Conservation (phyloP, 192 early-diverging fungal genomes). For the Backusella liffmaniae region DNA sequence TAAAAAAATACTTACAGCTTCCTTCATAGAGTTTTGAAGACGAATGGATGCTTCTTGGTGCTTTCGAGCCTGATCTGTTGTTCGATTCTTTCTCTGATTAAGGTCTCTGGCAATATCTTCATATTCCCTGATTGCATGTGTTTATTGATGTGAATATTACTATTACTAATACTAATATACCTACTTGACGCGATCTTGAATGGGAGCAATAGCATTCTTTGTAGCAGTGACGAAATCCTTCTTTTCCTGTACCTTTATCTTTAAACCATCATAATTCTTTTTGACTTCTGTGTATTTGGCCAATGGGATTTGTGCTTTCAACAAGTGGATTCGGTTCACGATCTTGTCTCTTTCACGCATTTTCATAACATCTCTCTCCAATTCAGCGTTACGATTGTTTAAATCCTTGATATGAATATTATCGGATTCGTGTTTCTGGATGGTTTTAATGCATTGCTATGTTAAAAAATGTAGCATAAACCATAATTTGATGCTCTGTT, state of each 20-base stretch:
- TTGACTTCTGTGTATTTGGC: slow-evolving; percentile 58
- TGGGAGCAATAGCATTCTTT: slow-evolving; percentile 40
- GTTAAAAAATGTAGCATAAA: background rate
- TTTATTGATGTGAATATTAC: background rate
- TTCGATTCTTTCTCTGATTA: background rate
- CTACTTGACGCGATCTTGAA: slow-evolving; percentile 35
- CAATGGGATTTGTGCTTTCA: slow-evolving; percentile 59
- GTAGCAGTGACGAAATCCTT: slow-evolving; percentile 19
- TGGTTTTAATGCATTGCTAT: background rate
- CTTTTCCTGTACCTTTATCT: slow-evolving; percentile 5
- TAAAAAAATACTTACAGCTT: background rate
- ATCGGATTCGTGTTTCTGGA: slow-evolving; percentile 50
- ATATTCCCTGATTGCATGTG: background rate
- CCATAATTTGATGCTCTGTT: background rate
- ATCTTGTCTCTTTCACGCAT: slow-evolving; percentile 72
- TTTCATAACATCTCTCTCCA: slow-evolving; percentile 76
- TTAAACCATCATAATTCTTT: slow-evolving; percentile 41
- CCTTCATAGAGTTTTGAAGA: background rate
- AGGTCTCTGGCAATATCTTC: background rate
- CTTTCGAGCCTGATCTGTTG: background rate
- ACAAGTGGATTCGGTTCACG: slow-evolving; percentile 51
- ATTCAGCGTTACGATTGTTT: slow-evolving; percentile 62
- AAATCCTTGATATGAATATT: slow-evolving; percentile 58
- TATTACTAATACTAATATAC: background rate
- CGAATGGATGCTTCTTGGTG: background rate